phyloP scores from a whole-genome alignment of 768 basidiomycete genomes.

The Hortiboletus campestris region DNA sequence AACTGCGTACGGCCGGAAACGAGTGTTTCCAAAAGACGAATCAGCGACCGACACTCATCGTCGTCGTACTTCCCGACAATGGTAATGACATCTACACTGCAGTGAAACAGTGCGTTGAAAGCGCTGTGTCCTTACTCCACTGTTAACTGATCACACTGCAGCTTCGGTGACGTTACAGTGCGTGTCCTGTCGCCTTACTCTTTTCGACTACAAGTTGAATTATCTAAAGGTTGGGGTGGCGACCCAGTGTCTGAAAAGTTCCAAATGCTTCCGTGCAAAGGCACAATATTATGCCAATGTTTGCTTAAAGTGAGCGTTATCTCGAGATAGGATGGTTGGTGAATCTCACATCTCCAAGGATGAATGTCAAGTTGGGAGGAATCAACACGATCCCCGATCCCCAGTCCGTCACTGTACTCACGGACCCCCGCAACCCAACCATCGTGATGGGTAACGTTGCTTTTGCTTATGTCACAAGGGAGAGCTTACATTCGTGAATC shows the following conservation, averaged over 20 bases:
- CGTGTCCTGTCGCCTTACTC: conserved; percentile 9
- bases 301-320: conserved; percentile 60
- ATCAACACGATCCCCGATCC: conserved; percentile 79
- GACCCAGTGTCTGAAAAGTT: conserved; percentile 73
- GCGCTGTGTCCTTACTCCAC: neutral
- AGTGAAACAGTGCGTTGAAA: conserved; percentile 66
- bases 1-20: conserved; percentile 51
- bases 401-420: conserved; percentile 58
- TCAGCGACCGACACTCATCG: conserved; percentile 53
- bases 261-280: conserved; percentile 65
- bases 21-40: conserved; percentile 42
- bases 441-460: conserved; percentile 66
- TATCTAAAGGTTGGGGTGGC: conserved; percentile 61
- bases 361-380: conserved; percentile 84
- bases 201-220: neutral
- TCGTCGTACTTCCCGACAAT: conserved; percentile 69
- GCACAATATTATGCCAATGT: conserved; percentile 82
- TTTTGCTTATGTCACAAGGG: neutral
- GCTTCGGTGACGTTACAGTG: conserved; percentile 70
- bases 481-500: conserved; percentile 2
- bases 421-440: conserved; percentile 71
- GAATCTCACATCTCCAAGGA: conserved; percentile 37
- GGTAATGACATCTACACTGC: conserved; percentile 75
- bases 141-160: conserved; percentile 27
- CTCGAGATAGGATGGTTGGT: neutral